Conservation (phyloP, 352 stramenopile species). For the Phytophthora pseudosyringae region DNA sequence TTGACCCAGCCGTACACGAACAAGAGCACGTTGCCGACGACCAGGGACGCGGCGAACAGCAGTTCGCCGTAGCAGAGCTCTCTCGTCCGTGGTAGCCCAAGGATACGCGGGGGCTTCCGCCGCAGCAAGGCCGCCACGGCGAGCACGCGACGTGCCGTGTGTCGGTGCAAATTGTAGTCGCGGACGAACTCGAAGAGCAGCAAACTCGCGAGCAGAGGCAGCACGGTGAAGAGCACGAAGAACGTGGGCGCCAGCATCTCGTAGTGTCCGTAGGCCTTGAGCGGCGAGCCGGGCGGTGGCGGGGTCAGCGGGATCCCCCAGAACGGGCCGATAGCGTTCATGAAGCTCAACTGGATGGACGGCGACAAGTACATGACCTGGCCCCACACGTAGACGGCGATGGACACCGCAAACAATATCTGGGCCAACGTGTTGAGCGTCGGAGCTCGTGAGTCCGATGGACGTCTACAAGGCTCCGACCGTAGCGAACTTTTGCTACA, state of each 20-base stretch:
- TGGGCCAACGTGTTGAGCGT: conserved; percentile 37
- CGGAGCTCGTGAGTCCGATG: conserved; percentile 3
- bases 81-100: conserved; percentile 15
- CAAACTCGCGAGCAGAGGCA: conserved; percentile 51
- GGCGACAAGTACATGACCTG: conserved; percentile 53
- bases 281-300: conserved; percentile 30
- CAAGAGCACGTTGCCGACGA: conserved; percentile 60
- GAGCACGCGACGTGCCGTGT: conserved; percentile 44
- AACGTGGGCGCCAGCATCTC: conserved; percentile 67
- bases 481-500: conserved; percentile 8
- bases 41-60: conserved; percentile 51
- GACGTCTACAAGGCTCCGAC: background rate
- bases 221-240: conserved; percentile 56
- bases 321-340: conserved; percentile 35
- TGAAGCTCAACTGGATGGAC: conserved; percentile 41
- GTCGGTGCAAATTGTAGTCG: conserved; percentile 47
- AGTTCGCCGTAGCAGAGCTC: conserved; percentile 69
- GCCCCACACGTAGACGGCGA: conserved; percentile 47
- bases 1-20: conserved; percentile 64
- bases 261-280: conserved; percentile 39
- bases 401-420: conserved; percentile 39
- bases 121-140: conserved; percentile 49
- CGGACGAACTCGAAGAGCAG: conserved; percentile 52
- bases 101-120: conserved; percentile 44
- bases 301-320: conserved; percentile 38